phyloP scores from a whole-genome alignment of 2,329 filamentous ascomycete genomes.

The Fusarium citri region DNA sequence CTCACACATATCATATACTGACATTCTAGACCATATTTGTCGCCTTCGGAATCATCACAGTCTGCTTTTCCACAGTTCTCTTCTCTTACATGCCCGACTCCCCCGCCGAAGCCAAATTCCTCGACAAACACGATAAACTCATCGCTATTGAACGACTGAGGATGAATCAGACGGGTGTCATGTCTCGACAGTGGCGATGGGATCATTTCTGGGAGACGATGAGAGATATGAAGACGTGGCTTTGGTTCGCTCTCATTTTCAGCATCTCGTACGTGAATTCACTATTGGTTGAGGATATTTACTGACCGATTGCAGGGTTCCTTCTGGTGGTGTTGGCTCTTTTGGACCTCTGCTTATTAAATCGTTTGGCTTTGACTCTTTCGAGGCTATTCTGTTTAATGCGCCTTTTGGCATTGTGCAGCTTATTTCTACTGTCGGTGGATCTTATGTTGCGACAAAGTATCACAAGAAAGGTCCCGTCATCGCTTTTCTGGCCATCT shows the following conservation, averaged over 20 bases:
- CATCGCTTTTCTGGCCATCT: conserved; percentile 66
- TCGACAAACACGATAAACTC: conserved; percentile 66
- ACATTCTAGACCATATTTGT: conserved; percentile 45
- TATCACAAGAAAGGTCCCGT: conserved; percentile 68
- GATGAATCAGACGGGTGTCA: conserved; percentile 61
- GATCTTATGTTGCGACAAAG: conserved; percentile 65
- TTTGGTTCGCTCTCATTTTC: conserved; percentile 59
- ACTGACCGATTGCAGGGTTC: conserved; percentile 50
- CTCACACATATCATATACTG: accelerated
- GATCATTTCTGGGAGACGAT: conserved; percentile 55
- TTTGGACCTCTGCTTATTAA: conserved; percentile 70
- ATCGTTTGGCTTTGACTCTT: conserved; percentile 66
- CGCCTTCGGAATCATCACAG: conserved; percentile 54
- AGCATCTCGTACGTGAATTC: conserved; percentile 62
- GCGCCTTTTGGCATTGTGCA: conserved; percentile 72
- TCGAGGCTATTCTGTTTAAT: conserved; percentile 69
- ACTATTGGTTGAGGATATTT: too few relatives aligned
- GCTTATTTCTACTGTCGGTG: conserved; percentile 68
- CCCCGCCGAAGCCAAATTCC: conserved; percentile 68
- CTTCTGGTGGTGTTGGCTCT: conserved; percentile 67
- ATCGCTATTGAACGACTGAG: conserved; percentile 68
- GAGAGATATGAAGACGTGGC: conserved; percentile 57
- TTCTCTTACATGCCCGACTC: conserved; percentile 72
- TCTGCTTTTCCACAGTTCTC: conserved; percentile 61
- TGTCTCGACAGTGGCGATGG: conserved; percentile 55